Conservation (phyloP, 208 protist genomes). For the Trichomonas tenax region DNA sequence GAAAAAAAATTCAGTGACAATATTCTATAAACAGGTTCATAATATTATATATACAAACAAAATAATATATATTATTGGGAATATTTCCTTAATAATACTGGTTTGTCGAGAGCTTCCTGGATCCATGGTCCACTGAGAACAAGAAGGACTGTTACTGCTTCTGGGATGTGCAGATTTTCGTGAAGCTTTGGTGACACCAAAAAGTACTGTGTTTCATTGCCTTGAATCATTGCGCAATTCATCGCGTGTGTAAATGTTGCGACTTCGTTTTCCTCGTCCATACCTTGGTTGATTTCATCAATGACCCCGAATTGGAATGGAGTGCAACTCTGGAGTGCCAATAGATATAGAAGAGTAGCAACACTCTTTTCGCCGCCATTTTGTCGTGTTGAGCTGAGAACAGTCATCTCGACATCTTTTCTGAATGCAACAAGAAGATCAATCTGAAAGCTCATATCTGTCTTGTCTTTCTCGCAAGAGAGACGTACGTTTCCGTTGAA, state of each 20-base stretch:
- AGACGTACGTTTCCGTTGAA: not conserved
- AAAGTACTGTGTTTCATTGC: conserved; percentile 42
- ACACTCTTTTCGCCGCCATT: conserved; percentile 51
- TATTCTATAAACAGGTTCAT: too few relatives aligned
- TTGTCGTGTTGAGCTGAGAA: conserved; percentile 21
- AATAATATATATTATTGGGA: not conserved
- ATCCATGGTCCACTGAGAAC: conserved; percentile 16
- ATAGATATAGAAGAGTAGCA: conserved; percentile 59
- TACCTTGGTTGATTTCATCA: conserved; percentile 65
- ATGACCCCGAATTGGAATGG: conserved; percentile 59
- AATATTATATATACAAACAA: too few relatives aligned
- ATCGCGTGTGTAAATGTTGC: conserved; percentile 37
- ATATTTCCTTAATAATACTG: not conserved
- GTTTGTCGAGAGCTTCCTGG: not conserved
- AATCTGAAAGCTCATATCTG: not conserved
- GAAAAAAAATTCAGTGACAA: too few relatives aligned
- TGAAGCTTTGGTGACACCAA: conserved; percentile 51
- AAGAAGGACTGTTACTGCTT: not conserved
- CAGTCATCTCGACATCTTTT: not conserved
- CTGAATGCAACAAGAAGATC: not conserved
- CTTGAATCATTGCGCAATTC: conserved; percentile 25
- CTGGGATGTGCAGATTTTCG: conserved; percentile 36
- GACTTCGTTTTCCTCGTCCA: conserved; percentile 50
- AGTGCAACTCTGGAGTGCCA: conserved; percentile 55
- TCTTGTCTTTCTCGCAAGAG: not conserved